These are phyloP conservation scores for Cercophora samala DNA, from an alignment of 495 filamentous ascomycete species.

Conservation along the genomic window DNA sequence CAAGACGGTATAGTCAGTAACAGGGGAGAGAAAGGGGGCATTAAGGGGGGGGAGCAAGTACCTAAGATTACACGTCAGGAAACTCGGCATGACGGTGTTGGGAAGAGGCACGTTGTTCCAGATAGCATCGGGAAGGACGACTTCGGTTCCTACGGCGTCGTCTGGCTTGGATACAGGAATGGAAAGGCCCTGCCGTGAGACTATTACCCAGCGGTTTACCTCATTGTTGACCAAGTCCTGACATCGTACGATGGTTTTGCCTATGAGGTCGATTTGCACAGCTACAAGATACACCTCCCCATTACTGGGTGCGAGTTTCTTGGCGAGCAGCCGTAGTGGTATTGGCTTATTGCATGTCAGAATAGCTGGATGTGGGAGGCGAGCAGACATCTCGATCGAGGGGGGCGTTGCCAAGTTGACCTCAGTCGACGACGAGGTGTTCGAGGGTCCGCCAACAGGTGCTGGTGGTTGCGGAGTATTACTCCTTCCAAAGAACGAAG, in stretches of 20 bases:
- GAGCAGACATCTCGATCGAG: constrained; percentile 64
- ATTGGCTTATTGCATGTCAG: constrained; percentile 83
- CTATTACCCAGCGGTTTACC: constrained; percentile 62
- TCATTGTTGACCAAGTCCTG: constrained; percentile 67
- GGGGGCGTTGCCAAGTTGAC: constrained; percentile 30
- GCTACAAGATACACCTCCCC: constrained; percentile 70
- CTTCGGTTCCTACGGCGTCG: constrained; percentile 62
- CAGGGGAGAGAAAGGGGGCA: not conserved
- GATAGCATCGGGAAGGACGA: constrained; percentile 58
- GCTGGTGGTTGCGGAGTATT: constrained; percentile 8
- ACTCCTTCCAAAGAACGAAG: constrained; percentile 48
- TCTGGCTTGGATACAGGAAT: constrained; percentile 56
- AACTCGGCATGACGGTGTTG: constrained; percentile 78
- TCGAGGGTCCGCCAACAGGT: not conserved
- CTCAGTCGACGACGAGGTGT: not conserved
- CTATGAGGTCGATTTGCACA: constrained; percentile 75
- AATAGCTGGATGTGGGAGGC: constrained; percentile 83
- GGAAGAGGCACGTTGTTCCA: constrained; percentile 73
- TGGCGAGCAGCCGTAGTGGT: constrained; percentile 73
- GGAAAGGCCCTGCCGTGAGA: constrained; percentile 62
- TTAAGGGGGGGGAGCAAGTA: constrained; percentile 7
- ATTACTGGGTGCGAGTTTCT: constrained; percentile 62
- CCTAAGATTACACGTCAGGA: constrained; percentile 83
- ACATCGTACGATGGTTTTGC: constrained; percentile 72
- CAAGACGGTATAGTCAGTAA: not conserved